These are phyloP conservation scores for Boletus tomentosulus DNA, from an alignment of 768 basidiomycete genomes.

Conservation along the genomic window DNA sequence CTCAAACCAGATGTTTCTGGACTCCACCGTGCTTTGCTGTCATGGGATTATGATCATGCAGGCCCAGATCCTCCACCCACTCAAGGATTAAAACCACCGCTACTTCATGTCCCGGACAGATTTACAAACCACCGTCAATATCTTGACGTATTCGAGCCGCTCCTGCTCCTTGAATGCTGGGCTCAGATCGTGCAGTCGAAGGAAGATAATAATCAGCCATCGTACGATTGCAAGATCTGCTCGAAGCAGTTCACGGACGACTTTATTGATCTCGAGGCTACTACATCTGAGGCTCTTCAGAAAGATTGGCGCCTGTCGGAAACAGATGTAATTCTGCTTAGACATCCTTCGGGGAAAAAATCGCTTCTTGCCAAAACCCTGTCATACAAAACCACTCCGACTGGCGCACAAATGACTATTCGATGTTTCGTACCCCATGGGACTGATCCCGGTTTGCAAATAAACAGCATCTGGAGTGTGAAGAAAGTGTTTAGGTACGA, in stretches of 20 bases:
- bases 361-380: constrained; percentile 71
- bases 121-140: constrained; percentile 71
- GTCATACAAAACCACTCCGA: constrained; percentile 37
- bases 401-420: constrained; percentile 54
- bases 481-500: constrained; percentile 77
- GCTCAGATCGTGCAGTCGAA: constrained; percentile 78
- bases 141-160: constrained; percentile 71
- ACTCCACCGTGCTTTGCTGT: constrained; percentile 73
- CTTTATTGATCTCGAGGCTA: constrained; percentile 76
- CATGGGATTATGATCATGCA: constrained; percentile 79
- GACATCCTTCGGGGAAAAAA: constrained; percentile 49
- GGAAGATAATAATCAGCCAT: constrained; percentile 49
- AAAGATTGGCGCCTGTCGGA: constrained; percentile 77
- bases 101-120: constrained; percentile 52
- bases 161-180: constrained; percentile 89
- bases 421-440: constrained; percentile 45
- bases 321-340: constrained; percentile 80
- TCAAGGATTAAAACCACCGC: constrained; percentile 28
- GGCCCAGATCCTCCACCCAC: constrained; percentile 66
- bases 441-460: constrained; percentile 59
- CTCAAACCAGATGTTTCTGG: constrained; percentile 78
- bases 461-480: constrained; percentile 67
- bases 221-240: constrained; percentile 58
- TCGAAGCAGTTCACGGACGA: constrained; percentile 72
- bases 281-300: constrained; percentile 52